Evolutionary conservation across 2,329 filamentous ascomycete species (phyloP).

Genomic region (Magnaporthiopsis rhizophila): DNA sequence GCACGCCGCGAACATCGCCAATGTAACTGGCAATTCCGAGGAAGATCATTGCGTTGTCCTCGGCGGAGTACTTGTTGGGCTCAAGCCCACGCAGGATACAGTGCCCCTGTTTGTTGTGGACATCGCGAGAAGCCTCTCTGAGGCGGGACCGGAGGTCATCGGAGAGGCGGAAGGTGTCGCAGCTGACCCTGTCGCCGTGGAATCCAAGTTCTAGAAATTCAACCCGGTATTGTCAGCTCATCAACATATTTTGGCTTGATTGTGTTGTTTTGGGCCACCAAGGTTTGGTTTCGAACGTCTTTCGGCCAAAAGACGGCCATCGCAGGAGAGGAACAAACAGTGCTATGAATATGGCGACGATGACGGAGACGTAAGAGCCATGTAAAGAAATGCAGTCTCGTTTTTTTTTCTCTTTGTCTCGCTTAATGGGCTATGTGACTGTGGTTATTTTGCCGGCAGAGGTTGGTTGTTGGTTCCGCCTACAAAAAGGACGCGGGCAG

Average conservation of each 20-base stretch:
- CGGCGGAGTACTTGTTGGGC: conserved; percentile 34
- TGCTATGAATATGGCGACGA: background rate
- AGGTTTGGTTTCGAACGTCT: background rate
- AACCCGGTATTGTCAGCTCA: background rate
- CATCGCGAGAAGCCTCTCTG: conserved; percentile 21
- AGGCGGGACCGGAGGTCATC: conserved; percentile 24
- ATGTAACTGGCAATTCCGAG: conserved; percentile 50
- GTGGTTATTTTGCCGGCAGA: background rate
- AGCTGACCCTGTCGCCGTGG: conserved; percentile 27
- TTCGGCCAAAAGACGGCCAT: background rate
- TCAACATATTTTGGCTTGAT: background rate
- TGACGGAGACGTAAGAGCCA: background rate
- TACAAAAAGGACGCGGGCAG: background rate
- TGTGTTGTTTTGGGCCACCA: background rate
- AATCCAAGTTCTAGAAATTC: conserved; percentile 15
- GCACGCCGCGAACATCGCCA: conserved; percentile 42
- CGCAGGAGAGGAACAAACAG: background rate
- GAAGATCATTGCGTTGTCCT: conserved; percentile 48
- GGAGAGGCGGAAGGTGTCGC: conserved; percentile 33
- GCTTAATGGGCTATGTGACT: background rate
- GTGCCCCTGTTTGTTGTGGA: conserved; percentile 40
- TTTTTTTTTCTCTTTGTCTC: no score
- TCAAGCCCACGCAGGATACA: conserved; percentile 47
- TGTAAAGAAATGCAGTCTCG: no score
- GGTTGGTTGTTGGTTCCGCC: background rate